A percentile compares a stretch with the other conserved stretches of the same genome.
These are phyloP conservation scores for Candida freyschussii DNA, from an alignment of 1,139 yeast species.

Conservation along the genomic window DNA sequence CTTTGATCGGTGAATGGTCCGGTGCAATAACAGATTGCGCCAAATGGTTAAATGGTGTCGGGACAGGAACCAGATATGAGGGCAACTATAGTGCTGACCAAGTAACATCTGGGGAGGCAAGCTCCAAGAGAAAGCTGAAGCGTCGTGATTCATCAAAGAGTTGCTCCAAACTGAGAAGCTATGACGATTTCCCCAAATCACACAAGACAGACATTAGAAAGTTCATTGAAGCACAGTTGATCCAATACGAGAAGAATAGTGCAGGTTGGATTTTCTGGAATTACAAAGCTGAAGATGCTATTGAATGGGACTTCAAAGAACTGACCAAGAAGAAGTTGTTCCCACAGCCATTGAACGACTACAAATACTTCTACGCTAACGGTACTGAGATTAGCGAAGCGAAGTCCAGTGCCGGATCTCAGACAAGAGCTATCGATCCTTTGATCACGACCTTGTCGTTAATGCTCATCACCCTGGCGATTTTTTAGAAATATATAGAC, in stretches of 20 bases:
- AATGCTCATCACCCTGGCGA: not conserved
- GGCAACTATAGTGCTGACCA: slow-evolving; percentile 38
- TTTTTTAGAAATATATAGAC: not conserved
- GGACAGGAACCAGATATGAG: slow-evolving; percentile 81
- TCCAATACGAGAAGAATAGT: slow-evolving; percentile 37
- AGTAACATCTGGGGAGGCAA: not conserved
- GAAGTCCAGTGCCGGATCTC: too few relatives aligned
- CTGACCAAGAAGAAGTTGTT: slow-evolving; percentile 46
- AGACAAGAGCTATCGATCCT: not conserved
- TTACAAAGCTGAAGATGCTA: slow-evolving; percentile 56
- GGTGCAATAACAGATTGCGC: slow-evolving; percentile 96
- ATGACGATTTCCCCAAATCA: slow-evolving; percentile 30
- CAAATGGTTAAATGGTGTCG: slow-evolving; percentile 87
- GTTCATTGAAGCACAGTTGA: slow-evolving; percentile 47
- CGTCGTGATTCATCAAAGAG: slow-evolving; percentile 12
- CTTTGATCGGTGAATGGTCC: slow-evolving; percentile 65
- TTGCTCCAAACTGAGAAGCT: slow-evolving; percentile 32
- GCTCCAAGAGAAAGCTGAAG: not conserved
- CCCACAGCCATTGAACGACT: slow-evolving; percentile 54
- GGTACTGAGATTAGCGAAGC: slow-evolving; percentile 24
- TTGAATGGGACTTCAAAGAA: slow-evolving; percentile 60
- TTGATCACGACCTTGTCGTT: not conserved
- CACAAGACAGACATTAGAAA: slow-evolving; percentile 36
- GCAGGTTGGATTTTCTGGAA: slow-evolving; percentile 70
- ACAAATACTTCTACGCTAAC: slow-evolving; percentile 26